phyloP scores from a whole-genome alignment of 345 rosid genomes.

The Camelina sativa region DNA sequence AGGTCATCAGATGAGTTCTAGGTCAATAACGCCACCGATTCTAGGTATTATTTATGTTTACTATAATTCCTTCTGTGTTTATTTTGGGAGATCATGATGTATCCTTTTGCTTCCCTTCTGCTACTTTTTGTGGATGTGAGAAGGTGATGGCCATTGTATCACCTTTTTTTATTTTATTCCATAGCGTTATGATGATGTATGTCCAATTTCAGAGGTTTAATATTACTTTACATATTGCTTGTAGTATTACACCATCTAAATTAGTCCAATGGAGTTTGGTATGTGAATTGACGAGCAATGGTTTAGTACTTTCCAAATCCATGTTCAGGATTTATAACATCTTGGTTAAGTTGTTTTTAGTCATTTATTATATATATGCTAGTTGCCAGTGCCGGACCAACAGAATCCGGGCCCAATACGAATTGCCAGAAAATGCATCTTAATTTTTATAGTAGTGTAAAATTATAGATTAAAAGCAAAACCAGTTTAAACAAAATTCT shows the following conservation, averaged over 20 bases:
- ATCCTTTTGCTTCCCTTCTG: conserved; percentile 53
- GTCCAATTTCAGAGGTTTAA: conserved; percentile 22
- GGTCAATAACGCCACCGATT: conserved; percentile 13
- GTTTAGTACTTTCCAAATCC: not conserved
- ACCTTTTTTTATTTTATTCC: conserved; percentile 23
- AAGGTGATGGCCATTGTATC: conserved; percentile 54
- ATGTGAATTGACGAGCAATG: not conserved
- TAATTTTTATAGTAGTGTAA: no score
- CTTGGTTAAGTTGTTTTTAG: not conserved
- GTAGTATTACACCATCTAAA: conserved; percentile 6
- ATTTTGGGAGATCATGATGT: conserved; percentile 3
- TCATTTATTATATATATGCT: not conserved
- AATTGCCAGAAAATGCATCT: no score
- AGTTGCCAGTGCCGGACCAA: not conserved
- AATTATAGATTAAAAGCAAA: no score
- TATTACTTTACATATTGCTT: conserved; percentile 15
- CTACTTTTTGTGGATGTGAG: conserved; percentile 48
- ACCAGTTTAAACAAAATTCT: no score
- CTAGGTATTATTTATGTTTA: conserved; percentile 18
- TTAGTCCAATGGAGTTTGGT: not conserved
- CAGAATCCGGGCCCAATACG: no score
- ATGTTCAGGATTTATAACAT: not conserved
- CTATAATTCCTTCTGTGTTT: conserved; percentile 2
- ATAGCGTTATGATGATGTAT: conserved; percentile 25
- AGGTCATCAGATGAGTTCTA: not conserved